Evolutionary conservation across 495 filamentous ascomycete species (phyloP).

Genomic region (Articulospora tetracladia): DNA sequence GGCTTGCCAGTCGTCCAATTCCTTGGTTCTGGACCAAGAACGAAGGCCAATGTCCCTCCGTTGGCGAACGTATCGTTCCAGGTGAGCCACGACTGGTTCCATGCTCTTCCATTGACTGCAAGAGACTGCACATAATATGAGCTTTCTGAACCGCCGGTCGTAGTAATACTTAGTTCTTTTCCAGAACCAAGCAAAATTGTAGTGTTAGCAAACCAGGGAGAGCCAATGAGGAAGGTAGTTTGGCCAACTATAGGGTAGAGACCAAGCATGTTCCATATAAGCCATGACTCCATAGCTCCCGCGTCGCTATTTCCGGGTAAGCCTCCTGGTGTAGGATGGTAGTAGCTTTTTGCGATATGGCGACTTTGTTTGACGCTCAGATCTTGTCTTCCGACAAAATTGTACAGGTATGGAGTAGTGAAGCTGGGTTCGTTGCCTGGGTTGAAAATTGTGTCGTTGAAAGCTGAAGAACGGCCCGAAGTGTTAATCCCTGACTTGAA

Average conservation of each 20-base stretch:
- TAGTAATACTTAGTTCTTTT: slow-evolving; percentile 51
- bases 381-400: slow-evolving; percentile 61
- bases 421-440: slow-evolving; percentile 69
- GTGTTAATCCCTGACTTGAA: slow-evolving; percentile 43
- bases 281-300: slow-evolving; percentile 67
- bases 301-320: slow-evolving; percentile 67
- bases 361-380: slow-evolving; percentile 52
- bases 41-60: slow-evolving; percentile 60
- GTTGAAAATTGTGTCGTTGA: slow-evolving; percentile 60
- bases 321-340: slow-evolving; percentile 43
- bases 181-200: slow-evolving; percentile 52
- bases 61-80: slow-evolving; percentile 61
- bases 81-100: slow-evolving; percentile 57
- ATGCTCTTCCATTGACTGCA: slow-evolving; percentile 43
- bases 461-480: slow-evolving; percentile 40
- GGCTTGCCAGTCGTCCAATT: slow-evolving; percentile 54
- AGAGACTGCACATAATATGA: slow-evolving; percentile 54
- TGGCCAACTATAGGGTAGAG: slow-evolving; percentile 64
- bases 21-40: slow-evolving; percentile 46
- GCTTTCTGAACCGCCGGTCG: slow-evolving; percentile 41
- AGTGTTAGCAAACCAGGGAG: slow-evolving; percentile 57
- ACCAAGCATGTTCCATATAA: slow-evolving; percentile 68
- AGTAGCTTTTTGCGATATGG: slow-evolving; percentile 51
- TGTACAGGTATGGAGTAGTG: slow-evolving; percentile 58
- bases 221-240: slow-evolving; percentile 60